Conservation (phyloP, 2,329 filamentous ascomycete genomes). For the Mycosphaerella sp. region DNA sequence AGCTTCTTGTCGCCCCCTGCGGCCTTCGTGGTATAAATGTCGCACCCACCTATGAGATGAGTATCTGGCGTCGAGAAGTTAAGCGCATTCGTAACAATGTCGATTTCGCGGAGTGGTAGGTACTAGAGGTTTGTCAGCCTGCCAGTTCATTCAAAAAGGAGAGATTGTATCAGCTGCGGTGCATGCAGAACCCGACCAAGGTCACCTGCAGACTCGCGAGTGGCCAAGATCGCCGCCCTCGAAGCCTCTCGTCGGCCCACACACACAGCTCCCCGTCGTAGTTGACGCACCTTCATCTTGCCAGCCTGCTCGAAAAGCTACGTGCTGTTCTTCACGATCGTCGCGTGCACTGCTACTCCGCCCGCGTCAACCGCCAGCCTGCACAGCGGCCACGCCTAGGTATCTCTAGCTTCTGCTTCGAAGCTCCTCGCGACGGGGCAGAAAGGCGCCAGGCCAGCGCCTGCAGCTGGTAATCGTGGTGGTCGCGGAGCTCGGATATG, state of each 20-base stretch:
- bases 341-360: neutral
- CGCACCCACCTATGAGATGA: conserved; percentile 86
- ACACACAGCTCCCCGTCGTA: neutral
- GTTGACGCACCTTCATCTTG: conserved; percentile 30
- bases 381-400: neutral
- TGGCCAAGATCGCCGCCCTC: conserved; percentile 13
- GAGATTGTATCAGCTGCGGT: neutral
- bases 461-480: neutral
- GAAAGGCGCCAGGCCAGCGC: neutral
- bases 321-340: conserved; percentile 2
- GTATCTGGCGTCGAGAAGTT: conserved; percentile 95
- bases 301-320: conserved; percentile 5
- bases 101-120: conserved; percentile 82
- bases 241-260: conserved; percentile 20
- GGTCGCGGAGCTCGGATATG: conserved; percentile 9
- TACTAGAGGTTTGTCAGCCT: conserved; percentile 55
- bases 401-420: neutral
- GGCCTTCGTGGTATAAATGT: conserved; percentile 95
- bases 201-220: neutral
- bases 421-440: neutral
- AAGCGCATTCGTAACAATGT: conserved; percentile 83
- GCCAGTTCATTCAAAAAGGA: neutral
- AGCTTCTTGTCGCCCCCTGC: conserved; percentile 94
- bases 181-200: neutral
- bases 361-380: neutral